A percentile compares a stretch with the other conserved stretches of the same genome.
Evolutionary conservation across 257 asterid species (phyloP).

Genomic region (Linderniella brevidens): DNA sequence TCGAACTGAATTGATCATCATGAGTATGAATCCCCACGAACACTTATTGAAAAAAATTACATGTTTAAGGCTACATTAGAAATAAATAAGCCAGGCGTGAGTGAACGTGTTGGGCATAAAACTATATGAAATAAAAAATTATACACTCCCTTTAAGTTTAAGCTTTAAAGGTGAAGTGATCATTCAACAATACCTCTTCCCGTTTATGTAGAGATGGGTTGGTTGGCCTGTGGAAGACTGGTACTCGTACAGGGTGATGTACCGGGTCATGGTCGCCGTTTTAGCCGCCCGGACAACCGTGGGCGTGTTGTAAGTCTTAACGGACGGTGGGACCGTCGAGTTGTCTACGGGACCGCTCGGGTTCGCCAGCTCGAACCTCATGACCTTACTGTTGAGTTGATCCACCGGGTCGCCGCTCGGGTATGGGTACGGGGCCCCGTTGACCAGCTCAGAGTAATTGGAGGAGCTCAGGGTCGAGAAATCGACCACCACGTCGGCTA

Average conservation of each 20-base stretch:
- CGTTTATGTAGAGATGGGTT: conserved; percentile 48
- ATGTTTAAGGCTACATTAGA: no score
- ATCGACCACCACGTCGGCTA: conserved; percentile 58
- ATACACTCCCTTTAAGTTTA: no score
- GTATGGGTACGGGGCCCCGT: conserved; percentile 53
- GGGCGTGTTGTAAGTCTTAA: conserved; percentile 20
- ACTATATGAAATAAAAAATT: no score
- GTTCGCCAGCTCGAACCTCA: conserved; percentile 40
- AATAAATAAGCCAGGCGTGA: no score
- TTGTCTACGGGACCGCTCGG: conserved; percentile 14
- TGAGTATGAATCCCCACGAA: no score
- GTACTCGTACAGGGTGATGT: conserved; percentile 62
- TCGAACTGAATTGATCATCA: no score
- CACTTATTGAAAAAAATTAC: no score
- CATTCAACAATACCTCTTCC: conserved; percentile 17
- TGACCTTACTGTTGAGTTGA: conserved; percentile 32
- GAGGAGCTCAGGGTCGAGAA: conserved; percentile 33
- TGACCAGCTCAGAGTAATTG: conserved; percentile 17
- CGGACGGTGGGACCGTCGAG: conserved; percentile 12
- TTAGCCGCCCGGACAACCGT: conserved; percentile 18
- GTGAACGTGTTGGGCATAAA: no score
- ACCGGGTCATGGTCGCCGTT: conserved; percentile 14
- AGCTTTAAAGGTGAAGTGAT: no score
- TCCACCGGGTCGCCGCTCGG: conserved; percentile 57
- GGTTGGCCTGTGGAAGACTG: conserved; percentile 43